Conservation (phyloP, 2,329 filamentous ascomycete genomes). For the Raffaelea ambrosiae region DNA sequence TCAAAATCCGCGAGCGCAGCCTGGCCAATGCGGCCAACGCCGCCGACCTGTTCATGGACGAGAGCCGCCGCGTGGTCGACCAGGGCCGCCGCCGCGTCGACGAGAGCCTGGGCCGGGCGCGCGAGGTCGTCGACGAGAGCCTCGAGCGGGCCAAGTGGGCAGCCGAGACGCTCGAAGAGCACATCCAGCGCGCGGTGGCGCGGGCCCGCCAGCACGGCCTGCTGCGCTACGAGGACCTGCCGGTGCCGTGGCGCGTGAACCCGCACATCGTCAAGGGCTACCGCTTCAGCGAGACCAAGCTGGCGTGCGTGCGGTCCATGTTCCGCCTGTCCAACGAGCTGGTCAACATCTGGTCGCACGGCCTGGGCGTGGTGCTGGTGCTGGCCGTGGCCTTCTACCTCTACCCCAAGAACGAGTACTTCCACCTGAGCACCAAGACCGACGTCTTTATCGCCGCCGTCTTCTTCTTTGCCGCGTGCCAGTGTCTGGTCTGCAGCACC, state of each 20-base stretch:
- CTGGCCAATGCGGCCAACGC: conserved; percentile 58
- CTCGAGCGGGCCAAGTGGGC: conserved; percentile 76
- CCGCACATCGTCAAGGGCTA: conserved; percentile 88
- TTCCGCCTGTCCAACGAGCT: conserved; percentile 85
- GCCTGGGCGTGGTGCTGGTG: conserved; percentile 80
- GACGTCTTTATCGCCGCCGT: conserved; percentile 86
- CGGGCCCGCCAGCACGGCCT: conserved; percentile 73
- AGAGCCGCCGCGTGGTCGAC: conserved; percentile 70
- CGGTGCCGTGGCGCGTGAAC: conserved; percentile 88
- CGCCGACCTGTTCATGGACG: conserved; percentile 64
- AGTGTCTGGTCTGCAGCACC: conserved; percentile 89
- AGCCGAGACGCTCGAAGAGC: conserved; percentile 73
- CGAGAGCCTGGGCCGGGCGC: conserved; percentile 71
- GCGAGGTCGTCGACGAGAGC: conserved; percentile 70
- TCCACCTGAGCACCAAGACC: conserved; percentile 74
- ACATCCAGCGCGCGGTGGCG: conserved; percentile 68
- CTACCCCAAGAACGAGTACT: conserved; percentile 82
- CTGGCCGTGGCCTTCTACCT: conserved; percentile 89
- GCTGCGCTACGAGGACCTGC: conserved; percentile 82
- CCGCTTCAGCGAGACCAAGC: conserved; percentile 84
- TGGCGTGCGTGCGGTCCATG: conserved; percentile 78
- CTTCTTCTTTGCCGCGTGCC: conserved; percentile 93
- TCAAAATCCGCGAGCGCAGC: conserved; percentile 70
- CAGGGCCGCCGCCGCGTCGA: conserved; percentile 74
- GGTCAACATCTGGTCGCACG: conserved; percentile 97